These are phyloP conservation scores for Phytophthora boehmeriae DNA, from an alignment of 352 stramenopile genomes.

Conservation along the genomic window DNA sequence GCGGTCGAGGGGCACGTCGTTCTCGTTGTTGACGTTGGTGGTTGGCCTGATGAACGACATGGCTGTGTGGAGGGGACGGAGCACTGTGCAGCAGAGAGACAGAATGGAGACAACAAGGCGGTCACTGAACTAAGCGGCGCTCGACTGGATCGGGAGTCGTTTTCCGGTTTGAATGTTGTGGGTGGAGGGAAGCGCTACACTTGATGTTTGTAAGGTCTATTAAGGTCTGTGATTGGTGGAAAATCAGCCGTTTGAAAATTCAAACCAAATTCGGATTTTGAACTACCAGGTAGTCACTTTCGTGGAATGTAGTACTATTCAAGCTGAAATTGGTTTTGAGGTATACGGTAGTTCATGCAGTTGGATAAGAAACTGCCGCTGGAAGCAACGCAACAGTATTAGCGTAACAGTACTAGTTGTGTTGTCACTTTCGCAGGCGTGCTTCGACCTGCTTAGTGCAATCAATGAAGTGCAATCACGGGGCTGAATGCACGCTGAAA, in stretches of 20 bases:
- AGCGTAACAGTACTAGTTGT: neutral
- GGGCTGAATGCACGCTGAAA: conserved; percentile 2
- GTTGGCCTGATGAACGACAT: conserved; percentile 35
- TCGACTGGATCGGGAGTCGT: conserved; percentile 5
- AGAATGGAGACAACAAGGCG: neutral
- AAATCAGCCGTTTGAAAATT: conserved; percentile 35
- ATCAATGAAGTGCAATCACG: neutral
- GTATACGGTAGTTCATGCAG: too few relatives aligned
- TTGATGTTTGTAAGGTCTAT: conserved; percentile 31
- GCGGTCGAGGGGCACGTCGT: conserved; percentile 56
- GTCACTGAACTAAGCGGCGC: neutral
- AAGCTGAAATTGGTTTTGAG: too few relatives aligned
- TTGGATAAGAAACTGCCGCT: conserved; percentile 1
- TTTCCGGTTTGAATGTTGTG: conserved; percentile 21
- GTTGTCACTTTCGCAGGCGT: neutral
- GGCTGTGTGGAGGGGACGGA: conserved; percentile 9
- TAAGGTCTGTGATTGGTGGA: conserved; percentile 4
- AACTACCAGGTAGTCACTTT: neutral
- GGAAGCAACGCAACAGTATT: neutral
- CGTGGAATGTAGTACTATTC: neutral
- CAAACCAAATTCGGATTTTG: conserved; percentile 16
- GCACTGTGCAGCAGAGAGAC: conserved; percentile 11
- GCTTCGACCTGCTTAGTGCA: neutral
- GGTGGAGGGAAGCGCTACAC: conserved; percentile 11
- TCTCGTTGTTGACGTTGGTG: conserved; percentile 70